A percentile compares a stretch with the other conserved stretches of the same genome.
phyloP scores from a whole-genome alignment of 148 eudicot species.

The Arbutus unedo region DNA sequence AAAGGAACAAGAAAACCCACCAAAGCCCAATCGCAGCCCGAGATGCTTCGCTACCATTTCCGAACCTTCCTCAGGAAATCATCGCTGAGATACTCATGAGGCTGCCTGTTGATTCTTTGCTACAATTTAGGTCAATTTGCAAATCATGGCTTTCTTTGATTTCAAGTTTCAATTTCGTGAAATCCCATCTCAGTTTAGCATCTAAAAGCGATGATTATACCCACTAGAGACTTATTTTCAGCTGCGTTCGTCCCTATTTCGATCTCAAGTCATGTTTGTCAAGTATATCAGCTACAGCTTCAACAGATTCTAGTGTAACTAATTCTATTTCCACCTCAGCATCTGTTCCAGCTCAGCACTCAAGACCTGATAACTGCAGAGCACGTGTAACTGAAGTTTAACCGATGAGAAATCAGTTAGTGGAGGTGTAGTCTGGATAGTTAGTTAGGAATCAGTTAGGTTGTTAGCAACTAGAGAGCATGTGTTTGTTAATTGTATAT shows the following conservation, averaged over 20 bases:
- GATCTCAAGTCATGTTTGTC: constrained; percentile 23
- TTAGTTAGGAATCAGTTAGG: no score
- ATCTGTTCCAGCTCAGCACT: no score
- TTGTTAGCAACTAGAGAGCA: no score
- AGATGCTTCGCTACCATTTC: neutral
- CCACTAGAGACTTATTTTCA: constrained; percentile 26
- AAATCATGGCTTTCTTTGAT: constrained; percentile 40
- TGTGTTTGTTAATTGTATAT: no score
- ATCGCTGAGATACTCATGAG: constrained; percentile 25
- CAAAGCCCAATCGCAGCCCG: neutral
- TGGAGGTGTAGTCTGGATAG: no score
- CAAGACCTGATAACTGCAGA: no score
- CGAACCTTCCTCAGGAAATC: constrained; percentile 23
- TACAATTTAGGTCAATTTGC: constrained; percentile 29
- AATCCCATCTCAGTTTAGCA: constrained; percentile 31
- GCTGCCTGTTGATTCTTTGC: constrained; percentile 27
- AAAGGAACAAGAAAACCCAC: neutral
- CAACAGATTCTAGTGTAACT: no score
- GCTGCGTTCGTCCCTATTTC: constrained; percentile 14
- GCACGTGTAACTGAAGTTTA: no score
- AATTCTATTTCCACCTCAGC: no score
- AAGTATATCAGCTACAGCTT: no score
- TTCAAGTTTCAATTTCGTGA: constrained; percentile 33
- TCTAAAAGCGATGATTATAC: neutral
- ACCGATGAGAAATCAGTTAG: no score